Evolutionary conservation across 2,329 filamentous ascomycete species (phyloP), one percentile per base, ranked within the genome.

Genomic region (Fusarium sp.): DNA sequence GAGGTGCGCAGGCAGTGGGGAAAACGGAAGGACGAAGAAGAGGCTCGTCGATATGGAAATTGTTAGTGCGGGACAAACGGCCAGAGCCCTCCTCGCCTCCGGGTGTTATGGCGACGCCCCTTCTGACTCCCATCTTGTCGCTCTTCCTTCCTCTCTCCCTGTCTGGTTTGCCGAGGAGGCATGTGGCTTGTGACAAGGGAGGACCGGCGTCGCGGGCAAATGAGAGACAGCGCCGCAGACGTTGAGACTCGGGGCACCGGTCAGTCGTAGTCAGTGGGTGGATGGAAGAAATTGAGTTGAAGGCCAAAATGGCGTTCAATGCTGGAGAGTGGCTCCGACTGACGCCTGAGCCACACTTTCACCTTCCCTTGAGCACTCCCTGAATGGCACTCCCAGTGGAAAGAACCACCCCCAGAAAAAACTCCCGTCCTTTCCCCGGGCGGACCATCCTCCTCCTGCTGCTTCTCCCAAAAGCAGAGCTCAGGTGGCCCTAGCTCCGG

Each of bases 61-160:
- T 77, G 76, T 77, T 77, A 78, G 76, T 76, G 76, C 72, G 39
- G 50, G 65, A 77, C 75, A 76, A 68, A 43, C 67, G 39, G 62
- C 35, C 37, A 52, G 43, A 65, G 43, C 57, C 64, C 58, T 64
- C 62, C 69, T 69, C 52, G 45, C 68, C 64, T 77, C 59, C 27
- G 64, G 30, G 18, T 45, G 68, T 70, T 76, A 77, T 62, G 65
- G 58, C 64, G 58, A 72, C 67, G 32, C 71, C 67, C 73, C 62
- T 62, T 64, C 37, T 67, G 61, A 20, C n/a, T 43, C 25, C 35
- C 64, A 58, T 37, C 25, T 52, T 30, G 48, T 52, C 48, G 25
- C 34, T 50, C 59, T 59, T 39, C 45, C 59, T 59, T 39, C 45
- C 45, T 27, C 30, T 59, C 64, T 63, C 50, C 58, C 63, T 66